Evolutionary conservation across 1,284 basidiomycete genomes (phyloP).

Genomic region (Agaricales sp.): DNA sequence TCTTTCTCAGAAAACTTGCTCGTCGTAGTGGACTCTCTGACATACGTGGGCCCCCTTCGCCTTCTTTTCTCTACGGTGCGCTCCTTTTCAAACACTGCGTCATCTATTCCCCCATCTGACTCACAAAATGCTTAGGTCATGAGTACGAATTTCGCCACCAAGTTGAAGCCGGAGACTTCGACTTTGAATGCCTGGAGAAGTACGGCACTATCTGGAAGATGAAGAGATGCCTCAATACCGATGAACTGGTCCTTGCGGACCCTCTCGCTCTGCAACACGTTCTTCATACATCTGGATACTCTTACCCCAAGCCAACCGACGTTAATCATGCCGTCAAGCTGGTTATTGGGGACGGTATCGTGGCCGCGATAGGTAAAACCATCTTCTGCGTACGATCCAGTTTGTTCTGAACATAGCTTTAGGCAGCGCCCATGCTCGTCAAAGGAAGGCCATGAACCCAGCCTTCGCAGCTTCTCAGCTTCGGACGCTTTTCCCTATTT

Average conservation of each 20-base stretch:
- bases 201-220: conserved; percentile 22
- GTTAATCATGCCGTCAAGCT: not conserved
- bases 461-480: conserved; percentile 14
- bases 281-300: conserved; percentile 5
- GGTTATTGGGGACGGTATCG: conserved; percentile 8
- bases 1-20: not conserved
- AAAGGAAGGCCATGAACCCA: conserved; percentile 13
- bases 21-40: not conserved
- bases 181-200: conserved; percentile 18
- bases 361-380: conserved; percentile 8
- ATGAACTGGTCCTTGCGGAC: conserved; percentile 8
- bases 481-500: conserved; percentile 7
- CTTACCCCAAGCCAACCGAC: conserved; percentile 8
- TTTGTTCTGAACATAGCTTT: not conserved
- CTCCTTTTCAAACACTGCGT: not conserved
- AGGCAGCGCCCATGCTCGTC: conserved; percentile 8
- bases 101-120: not conserved
- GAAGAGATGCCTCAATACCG: conserved; percentile 18
- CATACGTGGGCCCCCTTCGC: conserved; percentile 7
- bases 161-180: conserved; percentile 20
- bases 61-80: conserved; percentile 8
- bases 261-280: conserved; percentile 7
- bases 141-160: conserved; percentile 13
- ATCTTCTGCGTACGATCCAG: not conserved
- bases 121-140: conserved; percentile 14